Evolutionary conservation across 1,284 basidiomycete species (phyloP).

Genomic region (Sanghuangporus baumii): DNA sequence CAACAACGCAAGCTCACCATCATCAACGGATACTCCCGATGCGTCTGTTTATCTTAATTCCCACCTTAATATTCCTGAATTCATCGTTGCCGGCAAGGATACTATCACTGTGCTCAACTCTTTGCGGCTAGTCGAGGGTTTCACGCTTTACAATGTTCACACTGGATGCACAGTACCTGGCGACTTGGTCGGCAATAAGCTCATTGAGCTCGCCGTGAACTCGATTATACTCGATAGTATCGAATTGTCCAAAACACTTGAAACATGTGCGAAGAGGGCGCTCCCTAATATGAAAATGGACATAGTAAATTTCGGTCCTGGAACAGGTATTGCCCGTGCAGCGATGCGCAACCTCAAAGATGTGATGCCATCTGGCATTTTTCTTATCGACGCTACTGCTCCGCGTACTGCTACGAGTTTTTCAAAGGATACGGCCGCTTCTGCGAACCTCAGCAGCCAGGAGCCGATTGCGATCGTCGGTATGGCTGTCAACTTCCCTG

Average conservation of each 20-base stretch:
- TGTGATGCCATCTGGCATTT: slow-evolving; percentile 26
- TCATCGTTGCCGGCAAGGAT: background rate
- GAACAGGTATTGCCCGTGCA: slow-evolving; percentile 36
- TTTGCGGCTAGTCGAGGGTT: background rate
- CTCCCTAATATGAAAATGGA: background rate
- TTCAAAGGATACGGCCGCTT: slow-evolving; percentile 21
- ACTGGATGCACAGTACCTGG: background rate
- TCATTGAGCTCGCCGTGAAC: slow-evolving; percentile 47
- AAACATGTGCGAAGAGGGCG: background rate
- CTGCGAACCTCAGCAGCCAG: slow-evolving; percentile 22
- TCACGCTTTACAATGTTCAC: slow-evolving; percentile 7
- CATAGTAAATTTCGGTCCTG: slow-evolving; percentile 54
- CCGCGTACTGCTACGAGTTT: slow-evolving; percentile 1
- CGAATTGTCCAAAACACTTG: slow-evolving; percentile 1
- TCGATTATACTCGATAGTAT: slow-evolving; percentile 38
- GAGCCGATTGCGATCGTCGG: slow-evolving; percentile 65
- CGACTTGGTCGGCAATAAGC: background rate
- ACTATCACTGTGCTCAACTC: background rate
- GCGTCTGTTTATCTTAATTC: background rate
- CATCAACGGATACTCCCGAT: background rate
- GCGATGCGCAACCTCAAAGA: slow-evolving; percentile 29
- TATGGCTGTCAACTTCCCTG: slow-evolving; percentile 63
- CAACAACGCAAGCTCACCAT: background rate
- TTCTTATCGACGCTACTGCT: slow-evolving; percentile 29
- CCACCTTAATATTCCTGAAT: background rate